Evolutionary conservation across 2,329 filamentous ascomycete species (phyloP), one percentile per base, ranked within the genome.

Genomic region (Neurospora crassa): DNA sequence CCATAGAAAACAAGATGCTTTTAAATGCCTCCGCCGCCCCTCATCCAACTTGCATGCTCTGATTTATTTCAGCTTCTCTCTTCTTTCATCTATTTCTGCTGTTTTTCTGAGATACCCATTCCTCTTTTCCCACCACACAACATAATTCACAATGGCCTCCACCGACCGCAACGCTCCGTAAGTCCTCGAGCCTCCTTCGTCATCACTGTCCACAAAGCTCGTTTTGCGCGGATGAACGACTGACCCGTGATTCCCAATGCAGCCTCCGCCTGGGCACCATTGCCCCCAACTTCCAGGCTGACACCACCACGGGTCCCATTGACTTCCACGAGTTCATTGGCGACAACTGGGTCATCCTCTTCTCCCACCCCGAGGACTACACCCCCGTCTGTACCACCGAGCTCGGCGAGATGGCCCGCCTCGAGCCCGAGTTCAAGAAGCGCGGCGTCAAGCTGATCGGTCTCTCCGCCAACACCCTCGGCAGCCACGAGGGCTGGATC

Each of bases 321-420:
- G 89, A 93, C 83, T 94, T 95, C 85, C 91, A 94, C 82, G 86
- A 93, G 81, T 94, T 91, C 84, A 87, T 94, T 75, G 90, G 89
- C 78, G 86, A 91, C 84, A 90, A 87, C 78, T 95, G 92, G 92
- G 89, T 91, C 72, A 88, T 96, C 75, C 85, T 96, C 77, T 95
- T 96, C 86, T 93, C 91, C 41, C 92, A 95, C 84, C 92, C 92
- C 3, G 91, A 91, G 81, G 94, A 97, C 83, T 97, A 92, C 86
- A 97, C 94, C 1, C 94, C 94, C 70, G 94, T 97, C 72, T 97
- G 94, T 87, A 97, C 94, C 75, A 97, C 94, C 70, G 94, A 97
- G 85, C 91, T 97, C 74, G 94, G 94, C 74, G 94, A 94, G 72
- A 96, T 97, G 78, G 92, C 94, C 77, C 96, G 94, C 84, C 87